phyloP scores from a whole-genome alignment of 345 rosid genomes.

The Syzygium grande region DNA sequence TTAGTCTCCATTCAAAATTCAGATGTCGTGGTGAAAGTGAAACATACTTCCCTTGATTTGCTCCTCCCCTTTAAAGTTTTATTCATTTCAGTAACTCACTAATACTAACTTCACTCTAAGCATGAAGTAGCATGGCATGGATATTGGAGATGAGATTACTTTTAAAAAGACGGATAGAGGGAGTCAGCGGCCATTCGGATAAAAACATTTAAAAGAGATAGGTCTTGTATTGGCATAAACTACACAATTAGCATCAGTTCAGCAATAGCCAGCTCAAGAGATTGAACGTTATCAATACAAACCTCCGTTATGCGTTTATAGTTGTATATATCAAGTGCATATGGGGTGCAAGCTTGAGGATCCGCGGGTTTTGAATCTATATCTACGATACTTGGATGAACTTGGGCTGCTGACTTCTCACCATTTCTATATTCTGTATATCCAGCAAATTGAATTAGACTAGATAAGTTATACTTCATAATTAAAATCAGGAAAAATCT shows the following conservation, averaged over 20 bases:
- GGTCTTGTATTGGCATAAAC: not conserved
- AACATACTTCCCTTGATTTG: not conserved
- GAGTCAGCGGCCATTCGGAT: not conserved
- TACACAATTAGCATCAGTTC: not conserved
- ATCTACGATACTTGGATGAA: constrained; percentile 34
- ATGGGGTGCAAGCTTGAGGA: constrained; percentile 66
- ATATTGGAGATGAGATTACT: not conserved
- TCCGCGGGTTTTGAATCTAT: constrained; percentile 64
- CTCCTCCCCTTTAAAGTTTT: not conserved
- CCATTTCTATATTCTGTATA: constrained; percentile 31
- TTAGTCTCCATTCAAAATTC: not conserved
- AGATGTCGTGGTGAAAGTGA: not conserved
- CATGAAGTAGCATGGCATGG: not conserved
- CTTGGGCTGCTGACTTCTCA: constrained; percentile 14
- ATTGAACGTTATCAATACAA: constrained; percentile 11
- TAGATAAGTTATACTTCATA: not conserved
- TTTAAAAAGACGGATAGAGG: not conserved
- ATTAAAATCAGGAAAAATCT: not conserved
- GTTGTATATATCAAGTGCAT: constrained; percentile 67
- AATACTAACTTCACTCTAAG: not conserved
- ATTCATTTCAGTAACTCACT: not conserved
- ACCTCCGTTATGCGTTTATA: constrained; percentile 69
- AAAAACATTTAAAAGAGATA: not conserved
- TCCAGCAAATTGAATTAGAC: not conserved
- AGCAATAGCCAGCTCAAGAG: not conserved